Percentiles rank a stretch among this genome's conserved stretches.
phyloP scores from a whole-genome alignment of 2,329 filamentous ascomycete species.

The Hymenoscyphus albidus region DNA sequence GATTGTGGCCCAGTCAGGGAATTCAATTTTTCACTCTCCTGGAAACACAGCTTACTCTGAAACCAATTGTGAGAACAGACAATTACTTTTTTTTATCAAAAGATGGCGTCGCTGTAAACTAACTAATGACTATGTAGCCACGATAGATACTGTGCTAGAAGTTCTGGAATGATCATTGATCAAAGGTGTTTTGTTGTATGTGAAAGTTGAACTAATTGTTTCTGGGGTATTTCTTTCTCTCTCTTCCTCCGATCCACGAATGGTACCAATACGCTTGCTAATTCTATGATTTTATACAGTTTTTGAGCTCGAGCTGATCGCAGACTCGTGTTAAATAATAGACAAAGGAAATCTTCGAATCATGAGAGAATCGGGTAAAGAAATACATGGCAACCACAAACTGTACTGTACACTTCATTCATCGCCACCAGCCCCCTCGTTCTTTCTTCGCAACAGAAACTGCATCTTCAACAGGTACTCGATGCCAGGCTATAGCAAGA shows the following conservation, averaged over 20 bases:
- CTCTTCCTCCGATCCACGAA: not conserved
- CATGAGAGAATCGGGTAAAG: not conserved
- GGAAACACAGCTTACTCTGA: too few species aligned
- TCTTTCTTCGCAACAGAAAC: not conserved
- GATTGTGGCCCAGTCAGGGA: too few species aligned
- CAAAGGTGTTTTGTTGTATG: not conserved
- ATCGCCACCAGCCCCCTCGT: not conserved
- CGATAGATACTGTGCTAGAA: too few species aligned
- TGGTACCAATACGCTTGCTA: not conserved
- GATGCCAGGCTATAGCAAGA: conserved; percentile 64
- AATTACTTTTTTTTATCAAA: too few species aligned
- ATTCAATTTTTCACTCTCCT: too few species aligned
- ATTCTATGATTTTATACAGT: not conserved
- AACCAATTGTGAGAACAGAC: too few species aligned
- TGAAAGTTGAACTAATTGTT: not conserved
- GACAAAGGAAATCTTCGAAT: not conserved
- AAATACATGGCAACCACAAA: not conserved
- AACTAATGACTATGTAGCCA: too few species aligned
- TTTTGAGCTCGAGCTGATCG: not conserved
- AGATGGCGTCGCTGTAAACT: too few species aligned
- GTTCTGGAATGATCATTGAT: too few species aligned
- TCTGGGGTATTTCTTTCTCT: not conserved
- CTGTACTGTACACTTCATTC: not conserved
- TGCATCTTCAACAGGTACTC: conserved; percentile 36
- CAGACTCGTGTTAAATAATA: not conserved